Evolutionary conservation across 768 basidiomycete genomes (phyloP), one percentile per base, ranked within the genome.

Genomic region (Psilocybe sp.): DNA sequence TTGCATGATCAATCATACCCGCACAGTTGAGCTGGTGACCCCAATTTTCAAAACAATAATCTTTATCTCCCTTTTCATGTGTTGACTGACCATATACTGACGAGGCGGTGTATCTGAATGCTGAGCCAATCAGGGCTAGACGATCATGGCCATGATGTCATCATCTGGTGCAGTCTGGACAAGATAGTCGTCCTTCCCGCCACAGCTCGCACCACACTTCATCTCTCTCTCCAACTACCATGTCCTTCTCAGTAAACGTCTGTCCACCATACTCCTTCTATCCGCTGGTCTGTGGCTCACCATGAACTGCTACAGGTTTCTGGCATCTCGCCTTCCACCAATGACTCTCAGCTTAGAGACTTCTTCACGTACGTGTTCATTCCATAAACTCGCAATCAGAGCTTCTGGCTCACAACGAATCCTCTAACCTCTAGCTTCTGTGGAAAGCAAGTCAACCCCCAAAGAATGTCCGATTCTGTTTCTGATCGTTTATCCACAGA

Each of bases 311-410:
- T 18, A 18, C 43, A 92, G 88, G 91, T 96, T 44, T 77, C 86
- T 15, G 79, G 79, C 43, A 80, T 97, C 62, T 69, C 87, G 5
- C 65, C 84, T 1, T 67, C 70, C 36, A 93, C 90, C 11, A 82
- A 80, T 18, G 71, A 89, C 62, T 63, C 72, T 15, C 80, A 88
- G 51, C 76, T 98, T 47, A 70, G 81, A 56, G 85, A 93, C 54
- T 92, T 89, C 70, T 92, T 93, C 74, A 78, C 83, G 89, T 89
- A 73, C 40, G 82, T 67, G 38, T 48, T 14, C 36, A 46, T n/a
- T 47, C 45, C 49, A 31, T 37, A 36, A 35, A 19, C 43, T 34
- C 4, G n/a, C 49, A 52, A 14, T 51, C 33, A 10, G 16, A n/a
- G 13, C 18, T 33, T 49, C n/a, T 16, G 5, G 18, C 35, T 40